Percentiles rank a stretch among this genome's conserved stretches.
Conservation (phyloP, 129 eudicot species). For the Smallanthus sonchifolius region DNA sequence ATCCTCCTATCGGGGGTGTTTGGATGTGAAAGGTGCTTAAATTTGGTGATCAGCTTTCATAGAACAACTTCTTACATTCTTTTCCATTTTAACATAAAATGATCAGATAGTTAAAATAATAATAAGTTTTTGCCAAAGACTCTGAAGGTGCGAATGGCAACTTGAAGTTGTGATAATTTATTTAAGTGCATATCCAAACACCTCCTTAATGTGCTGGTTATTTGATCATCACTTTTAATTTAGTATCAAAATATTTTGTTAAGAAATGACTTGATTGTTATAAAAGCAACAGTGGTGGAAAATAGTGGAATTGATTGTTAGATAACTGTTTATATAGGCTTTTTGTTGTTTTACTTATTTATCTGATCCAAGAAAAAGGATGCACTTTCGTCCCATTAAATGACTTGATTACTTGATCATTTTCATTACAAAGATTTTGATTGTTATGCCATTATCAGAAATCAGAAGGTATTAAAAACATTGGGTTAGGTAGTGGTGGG, state of each 20-base stretch:
- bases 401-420: slow-evolving; percentile 25
- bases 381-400: background rate
- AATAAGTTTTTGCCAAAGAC: background rate
- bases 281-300: background rate
- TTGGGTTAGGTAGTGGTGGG: background rate
- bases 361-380: background rate
- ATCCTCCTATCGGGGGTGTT: background rate
- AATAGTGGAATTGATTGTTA: background rate
- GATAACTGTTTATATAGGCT: background rate
- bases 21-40: background rate
- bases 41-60: background rate
- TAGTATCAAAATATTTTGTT: background rate
- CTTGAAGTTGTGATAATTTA: background rate
- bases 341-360: background rate
- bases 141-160: background rate
- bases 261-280: background rate
- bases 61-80: background rate
- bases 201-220: too few relatives aligned
- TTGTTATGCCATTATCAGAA: background rate
- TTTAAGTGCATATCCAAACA: too few relatives aligned
- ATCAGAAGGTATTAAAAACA: background rate
- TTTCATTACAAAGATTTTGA: background rate
- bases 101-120: background rate
- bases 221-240: too few relatives aligned
- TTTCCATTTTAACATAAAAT: background rate